Conservation (phyloP, 2,329 filamentous ascomycete species). For the Fusarium sp. region DNA sequence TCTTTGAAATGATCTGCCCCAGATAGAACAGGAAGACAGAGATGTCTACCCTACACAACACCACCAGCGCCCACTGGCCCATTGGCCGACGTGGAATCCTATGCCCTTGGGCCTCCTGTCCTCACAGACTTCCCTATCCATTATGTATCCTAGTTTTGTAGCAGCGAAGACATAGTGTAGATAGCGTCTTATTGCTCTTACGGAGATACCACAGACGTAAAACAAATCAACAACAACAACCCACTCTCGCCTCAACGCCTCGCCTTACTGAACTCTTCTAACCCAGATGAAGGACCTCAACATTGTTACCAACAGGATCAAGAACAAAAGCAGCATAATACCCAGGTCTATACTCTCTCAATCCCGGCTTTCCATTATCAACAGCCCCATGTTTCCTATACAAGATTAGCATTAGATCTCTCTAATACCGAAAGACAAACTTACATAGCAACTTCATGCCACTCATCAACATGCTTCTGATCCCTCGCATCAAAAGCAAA, state of each 20-base stretch:
- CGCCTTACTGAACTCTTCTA: background rate
- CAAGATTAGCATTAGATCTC: background rate
- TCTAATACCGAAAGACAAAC: background rate
- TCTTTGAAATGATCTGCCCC: no score
- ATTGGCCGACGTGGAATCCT: no score
- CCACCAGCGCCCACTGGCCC: no score
- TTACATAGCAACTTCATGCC: conserved; percentile 44
- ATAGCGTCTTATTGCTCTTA: no score
- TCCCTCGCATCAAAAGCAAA: conserved; percentile 37
- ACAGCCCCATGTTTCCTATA: conserved; percentile 56
- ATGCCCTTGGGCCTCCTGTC: no score
- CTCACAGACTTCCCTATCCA: no score
- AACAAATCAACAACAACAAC: no score
- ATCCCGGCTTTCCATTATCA: conserved; percentile 62
- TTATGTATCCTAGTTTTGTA: no score
- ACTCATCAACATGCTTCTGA: conserved; percentile 39
- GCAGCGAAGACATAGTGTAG: no score
- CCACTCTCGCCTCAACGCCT: background rate
- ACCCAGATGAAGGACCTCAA: conserved; percentile 56
- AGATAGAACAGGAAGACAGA: no score
- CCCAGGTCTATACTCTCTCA: conserved; percentile 56
- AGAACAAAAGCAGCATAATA: conserved; percentile 64
- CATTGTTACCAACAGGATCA: conserved; percentile 64
- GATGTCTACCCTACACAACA: no score
- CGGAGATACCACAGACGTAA: no score